Percentiles rank a stretch among this genome's conserved stretches.
Conservation (phyloP, 2,329 filamentous ascomycete species). For the Colletotrichum phormii region DNA sequence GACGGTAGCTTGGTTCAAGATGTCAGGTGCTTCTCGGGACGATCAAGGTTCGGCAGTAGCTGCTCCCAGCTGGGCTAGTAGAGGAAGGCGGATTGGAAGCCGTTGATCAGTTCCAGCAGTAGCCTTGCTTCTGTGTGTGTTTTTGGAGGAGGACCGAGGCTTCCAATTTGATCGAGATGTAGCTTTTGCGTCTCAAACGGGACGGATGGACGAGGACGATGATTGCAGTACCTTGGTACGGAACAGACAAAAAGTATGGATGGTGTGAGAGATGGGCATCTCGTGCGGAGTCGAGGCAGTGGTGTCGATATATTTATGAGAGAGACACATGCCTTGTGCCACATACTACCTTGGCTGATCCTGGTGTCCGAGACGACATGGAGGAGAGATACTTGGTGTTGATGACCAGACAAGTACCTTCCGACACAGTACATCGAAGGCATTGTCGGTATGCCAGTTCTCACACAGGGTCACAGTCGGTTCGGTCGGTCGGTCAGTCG, state of each 20-base stretch:
- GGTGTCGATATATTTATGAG: constrained; percentile 33
- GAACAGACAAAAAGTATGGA: neutral
- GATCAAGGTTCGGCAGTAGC: constrained; percentile 20
- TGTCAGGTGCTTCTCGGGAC: constrained; percentile 30
- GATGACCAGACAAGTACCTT: constrained; percentile 15
- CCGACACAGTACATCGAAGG: neutral
- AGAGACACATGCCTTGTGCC: constrained; percentile 14
- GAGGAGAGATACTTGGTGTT: constrained; percentile 14
- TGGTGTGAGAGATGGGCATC: neutral
- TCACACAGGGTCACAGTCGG: constrained; percentile 7
- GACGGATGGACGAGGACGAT: neutral
- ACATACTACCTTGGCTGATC: constrained; percentile 8
- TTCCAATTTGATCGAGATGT: constrained; percentile 1
- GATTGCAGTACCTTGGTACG: neutral
- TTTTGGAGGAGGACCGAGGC: constrained; percentile 12
- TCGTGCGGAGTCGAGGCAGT: constrained; percentile 15
- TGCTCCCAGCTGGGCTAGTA: constrained; percentile 16
- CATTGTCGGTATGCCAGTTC: constrained; percentile 6
- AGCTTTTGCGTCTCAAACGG: neutral
- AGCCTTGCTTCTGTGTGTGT: constrained; percentile 4
- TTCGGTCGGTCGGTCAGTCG: constrained; percentile 7
- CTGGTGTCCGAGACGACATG: constrained; percentile 8
- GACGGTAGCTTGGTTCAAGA: constrained; percentile 14
- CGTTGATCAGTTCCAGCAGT: constrained; percentile 16
- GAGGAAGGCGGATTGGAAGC: constrained; percentile 13